Evolutionary conservation across 2,329 filamentous ascomycete genomes (phyloP).

Genomic region (Penicillium capsulatum): DNA sequence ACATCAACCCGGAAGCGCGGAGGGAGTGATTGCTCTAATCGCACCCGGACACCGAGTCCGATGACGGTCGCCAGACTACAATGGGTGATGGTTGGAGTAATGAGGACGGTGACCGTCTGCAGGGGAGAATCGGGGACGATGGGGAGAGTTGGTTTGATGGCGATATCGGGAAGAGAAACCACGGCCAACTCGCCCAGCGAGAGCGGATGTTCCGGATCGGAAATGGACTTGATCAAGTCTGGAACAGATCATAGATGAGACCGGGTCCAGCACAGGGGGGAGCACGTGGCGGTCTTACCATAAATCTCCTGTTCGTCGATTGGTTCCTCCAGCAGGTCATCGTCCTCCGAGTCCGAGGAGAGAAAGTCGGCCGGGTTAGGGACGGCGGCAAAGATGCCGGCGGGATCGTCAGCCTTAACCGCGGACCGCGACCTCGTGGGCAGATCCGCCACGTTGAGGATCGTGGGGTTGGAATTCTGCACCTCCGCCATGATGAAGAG

Average conservation of each 20-base stretch:
- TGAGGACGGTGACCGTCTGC: conserved; percentile 74
- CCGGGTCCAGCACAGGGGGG: background rate
- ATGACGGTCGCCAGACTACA: conserved; percentile 96
- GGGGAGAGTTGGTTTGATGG: conserved; percentile 65
- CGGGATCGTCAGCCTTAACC: conserved; percentile 39
- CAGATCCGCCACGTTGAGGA: conserved; percentile 81
- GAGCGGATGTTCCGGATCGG: conserved; percentile 92
- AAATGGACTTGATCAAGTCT: conserved; percentile 94
- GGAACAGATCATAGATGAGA: conserved; percentile 2
- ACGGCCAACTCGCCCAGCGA: conserved; percentile 90
- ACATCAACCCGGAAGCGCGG: conserved; percentile 91
- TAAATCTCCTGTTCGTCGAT: conserved; percentile 98
- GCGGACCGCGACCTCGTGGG: conserved; percentile 63
- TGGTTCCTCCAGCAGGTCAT: conserved; percentile 66
- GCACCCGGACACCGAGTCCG: conserved; percentile 84
- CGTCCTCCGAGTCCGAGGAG: conserved; percentile 44
- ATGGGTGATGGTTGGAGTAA: conserved; percentile 95
- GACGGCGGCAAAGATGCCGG: conserved; percentile 51
- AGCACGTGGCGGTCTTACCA: conserved; percentile 51
- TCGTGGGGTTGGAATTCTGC: conserved; percentile 74
- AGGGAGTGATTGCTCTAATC: conserved; percentile 84
- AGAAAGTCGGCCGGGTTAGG: conserved; percentile 51
- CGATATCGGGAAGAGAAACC: conserved; percentile 91
- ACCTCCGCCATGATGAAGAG: conserved; percentile 31
- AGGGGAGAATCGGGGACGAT: conserved; percentile 56